A percentile compares a stretch with the other conserved stretches of the same genome.
Evolutionary conservation across 495 filamentous ascomycete genomes (phyloP).

Genomic region (Annulohypoxylon nitens): DNA sequence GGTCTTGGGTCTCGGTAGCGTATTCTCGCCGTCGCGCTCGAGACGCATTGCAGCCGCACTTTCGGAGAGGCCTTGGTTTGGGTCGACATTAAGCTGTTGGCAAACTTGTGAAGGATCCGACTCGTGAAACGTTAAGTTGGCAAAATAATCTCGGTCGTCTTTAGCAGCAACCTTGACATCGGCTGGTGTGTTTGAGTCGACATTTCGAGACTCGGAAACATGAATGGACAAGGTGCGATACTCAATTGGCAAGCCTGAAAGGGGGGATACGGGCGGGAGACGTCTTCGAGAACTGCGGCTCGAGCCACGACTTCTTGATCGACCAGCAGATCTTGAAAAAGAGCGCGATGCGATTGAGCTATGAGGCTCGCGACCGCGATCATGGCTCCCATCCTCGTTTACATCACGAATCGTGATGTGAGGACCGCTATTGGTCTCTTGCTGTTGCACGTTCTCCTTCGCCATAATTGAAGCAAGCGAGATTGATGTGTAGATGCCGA

Average conservation of each 20-base stretch:
- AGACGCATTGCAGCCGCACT: constrained; percentile 2
- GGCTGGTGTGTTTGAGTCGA: neutral
- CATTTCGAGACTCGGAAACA: constrained; percentile 4
- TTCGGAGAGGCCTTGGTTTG: neutral
- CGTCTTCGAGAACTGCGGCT: constrained; percentile 1
- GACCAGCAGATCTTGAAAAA: neutral
- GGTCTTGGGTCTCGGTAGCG: constrained; percentile 5
- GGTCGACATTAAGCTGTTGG: neutral
- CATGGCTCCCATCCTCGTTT: neutral
- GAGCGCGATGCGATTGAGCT: neutral
- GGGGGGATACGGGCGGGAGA: neutral
- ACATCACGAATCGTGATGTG: neutral
- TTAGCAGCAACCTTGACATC: neutral
- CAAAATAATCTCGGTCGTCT: constrained; percentile 5
- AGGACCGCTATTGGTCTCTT: constrained; percentile 7
- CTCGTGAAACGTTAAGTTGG: neutral
- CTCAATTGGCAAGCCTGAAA: neutral
- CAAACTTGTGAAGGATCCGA: neutral
- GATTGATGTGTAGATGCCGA: constrained; percentile 2
- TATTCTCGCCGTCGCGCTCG: neutral
- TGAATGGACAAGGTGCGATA: constrained; percentile 6
- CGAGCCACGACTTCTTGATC: neutral
- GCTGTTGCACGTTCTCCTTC: neutral
- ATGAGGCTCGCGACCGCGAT: neutral
- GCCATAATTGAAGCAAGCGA: neutral